Base-by-base conservation (phyloP, 164 flowering plant species). In the Magnolia changhungtana region DNA sequence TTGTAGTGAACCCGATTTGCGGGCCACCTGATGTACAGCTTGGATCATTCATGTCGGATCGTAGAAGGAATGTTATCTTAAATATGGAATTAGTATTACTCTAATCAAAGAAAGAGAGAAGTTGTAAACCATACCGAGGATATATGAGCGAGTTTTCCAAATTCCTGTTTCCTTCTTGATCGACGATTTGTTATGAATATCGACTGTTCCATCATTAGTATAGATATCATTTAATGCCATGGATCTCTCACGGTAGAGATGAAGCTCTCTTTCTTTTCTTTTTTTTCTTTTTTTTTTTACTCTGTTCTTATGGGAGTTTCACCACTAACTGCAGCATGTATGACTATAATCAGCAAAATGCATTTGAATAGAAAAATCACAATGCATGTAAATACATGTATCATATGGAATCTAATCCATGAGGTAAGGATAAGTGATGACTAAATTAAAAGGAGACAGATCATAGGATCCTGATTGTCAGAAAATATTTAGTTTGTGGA, bases 201-300 rank as follows among this genome's bases (percentile, higher is more conserved):
- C 87, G 9, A 74, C 74, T 1, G 88, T 88, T 20, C 88, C 90
- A 81, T 88, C 90, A 50, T 81, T 76, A 1, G 88, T 86, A 45
- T 79, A 82, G 59, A 45, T 73, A 69, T 80, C 83, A 9, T 82
- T 11, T 58, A 11, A 16, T 58, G 37, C 37, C 37, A 31, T 31
- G 37, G 37, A 31, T 31, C 37, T 31, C 37, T 31, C 37, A 31
- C 37, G 37, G 37, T 2, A 31, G 37, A 31, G 37, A 31, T 31
- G 37, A 31, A 1, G 1, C 59, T 55, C 1, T 24, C n/a, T n/a
- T n/a, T n/a, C n/a, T n/a, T n/a, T n/a, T n/a, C n/a, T n/a, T 24
- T 24, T 24, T 24, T 24, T 24, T 24, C 1, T 24, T 24, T 55
- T 55, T 24, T 24, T 24, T 10, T 55, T 6, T 6, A 16, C 18